phyloP scores from a whole-genome alignment of 2,329 filamentous ascomycete genomes.

The Diaporthe sp. region DNA sequence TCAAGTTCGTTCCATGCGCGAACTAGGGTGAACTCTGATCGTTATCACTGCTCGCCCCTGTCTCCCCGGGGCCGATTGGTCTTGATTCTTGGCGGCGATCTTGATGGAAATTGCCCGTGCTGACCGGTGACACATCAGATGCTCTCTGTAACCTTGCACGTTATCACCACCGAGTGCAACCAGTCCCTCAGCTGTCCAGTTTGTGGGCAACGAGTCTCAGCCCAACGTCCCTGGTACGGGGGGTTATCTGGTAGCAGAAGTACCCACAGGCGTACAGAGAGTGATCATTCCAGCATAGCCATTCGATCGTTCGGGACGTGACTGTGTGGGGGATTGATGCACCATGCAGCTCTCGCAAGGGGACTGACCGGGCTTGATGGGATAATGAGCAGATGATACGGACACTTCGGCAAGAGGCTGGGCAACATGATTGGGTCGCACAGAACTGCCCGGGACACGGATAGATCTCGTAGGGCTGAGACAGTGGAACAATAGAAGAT shows the following conservation, averaged over 20 bases:
- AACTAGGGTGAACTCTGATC: background rate
- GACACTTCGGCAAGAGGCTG: background rate
- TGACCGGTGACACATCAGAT: background rate
- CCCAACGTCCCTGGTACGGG: background rate
- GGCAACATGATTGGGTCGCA: conserved; percentile 7
- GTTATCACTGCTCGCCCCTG: background rate
- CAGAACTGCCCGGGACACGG: background rate
- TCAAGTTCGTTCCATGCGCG: background rate
- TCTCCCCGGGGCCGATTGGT: too few relatives aligned
- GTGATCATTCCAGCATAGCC: background rate
- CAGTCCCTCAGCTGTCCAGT: conserved; percentile 3
- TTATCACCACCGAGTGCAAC: background rate
- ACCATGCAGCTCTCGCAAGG: conserved; percentile 8
- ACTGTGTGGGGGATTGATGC: background rate
- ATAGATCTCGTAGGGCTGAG: conserved; percentile 35
- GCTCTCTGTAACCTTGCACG: background rate
- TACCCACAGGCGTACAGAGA: background rate
- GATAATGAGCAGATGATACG: conserved; percentile 16
- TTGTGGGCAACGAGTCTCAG: conserved; percentile 25
- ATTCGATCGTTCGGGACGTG: background rate
- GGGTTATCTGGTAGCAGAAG: too few relatives aligned
- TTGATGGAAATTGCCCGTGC: background rate
- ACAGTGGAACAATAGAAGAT: background rate
- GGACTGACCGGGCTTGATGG: background rate
- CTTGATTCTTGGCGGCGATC: background rate